phyloP scores from a whole-genome alignment of 768 basidiomycete genomes.

The Pisolithus orientalis region DNA sequence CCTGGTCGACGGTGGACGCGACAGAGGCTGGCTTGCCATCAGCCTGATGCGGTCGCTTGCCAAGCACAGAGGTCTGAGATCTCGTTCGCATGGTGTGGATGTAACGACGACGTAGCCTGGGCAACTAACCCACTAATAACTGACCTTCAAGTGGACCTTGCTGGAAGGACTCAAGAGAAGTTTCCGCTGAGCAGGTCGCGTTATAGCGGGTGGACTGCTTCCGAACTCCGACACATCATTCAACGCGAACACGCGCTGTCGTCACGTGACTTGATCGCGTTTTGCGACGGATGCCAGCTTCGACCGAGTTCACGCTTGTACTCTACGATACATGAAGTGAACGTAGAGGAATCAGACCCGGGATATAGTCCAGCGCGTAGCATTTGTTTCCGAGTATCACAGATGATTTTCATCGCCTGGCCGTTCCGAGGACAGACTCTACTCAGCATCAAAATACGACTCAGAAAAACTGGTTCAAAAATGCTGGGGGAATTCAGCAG shows the following conservation, averaged over 20 bases:
- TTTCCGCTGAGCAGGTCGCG: constrained; percentile 3
- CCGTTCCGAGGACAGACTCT: too few relatives aligned
- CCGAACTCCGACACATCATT: constrained; percentile 22
- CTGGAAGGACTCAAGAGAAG: constrained; percentile 2
- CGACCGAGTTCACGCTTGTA: neutral
- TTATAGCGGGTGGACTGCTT: constrained; percentile 11
- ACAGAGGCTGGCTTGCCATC: constrained; percentile 11
- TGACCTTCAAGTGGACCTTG: neutral
- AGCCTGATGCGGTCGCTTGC: constrained; percentile 42
- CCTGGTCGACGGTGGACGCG: constrained; percentile 4
- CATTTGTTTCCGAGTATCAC: too few relatives aligned
- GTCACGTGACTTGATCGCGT: constrained; percentile 11
- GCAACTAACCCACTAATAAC: neutral
- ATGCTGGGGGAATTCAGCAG: too few relatives aligned
- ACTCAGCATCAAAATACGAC: too few relatives aligned
- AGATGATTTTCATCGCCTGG: too few relatives aligned
- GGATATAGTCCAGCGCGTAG: too few relatives aligned
- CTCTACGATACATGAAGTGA: too few relatives aligned
- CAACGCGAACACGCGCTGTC: constrained; percentile 15
- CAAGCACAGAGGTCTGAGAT: constrained; percentile 41
- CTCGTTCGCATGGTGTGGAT: constrained; percentile 34
- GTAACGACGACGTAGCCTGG: neutral
- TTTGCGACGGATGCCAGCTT: neutral
- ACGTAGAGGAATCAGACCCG: too few relatives aligned
- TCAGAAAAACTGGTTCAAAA: too few relatives aligned